These are phyloP conservation scores for Populus ilicifolia DNA, from an alignment of 345 rosid species.

Conservation along the genomic window DNA sequence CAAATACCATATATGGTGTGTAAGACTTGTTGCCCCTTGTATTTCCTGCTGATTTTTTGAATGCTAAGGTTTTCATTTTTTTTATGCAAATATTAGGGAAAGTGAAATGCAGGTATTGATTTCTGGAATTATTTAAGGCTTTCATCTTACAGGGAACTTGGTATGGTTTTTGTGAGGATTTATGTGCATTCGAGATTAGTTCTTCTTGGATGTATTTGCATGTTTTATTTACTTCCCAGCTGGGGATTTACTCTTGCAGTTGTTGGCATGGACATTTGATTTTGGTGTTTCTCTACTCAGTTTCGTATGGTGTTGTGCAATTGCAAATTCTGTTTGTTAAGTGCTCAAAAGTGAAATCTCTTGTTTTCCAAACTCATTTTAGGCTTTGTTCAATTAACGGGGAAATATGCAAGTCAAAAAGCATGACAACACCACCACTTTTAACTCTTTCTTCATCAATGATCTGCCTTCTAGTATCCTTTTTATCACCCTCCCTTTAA, in stretches of 20 bases:
- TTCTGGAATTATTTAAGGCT: not conserved
- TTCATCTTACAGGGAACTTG: not conserved
- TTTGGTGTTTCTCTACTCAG: not conserved
- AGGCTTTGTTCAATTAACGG: not conserved
- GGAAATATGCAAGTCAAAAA: not conserved
- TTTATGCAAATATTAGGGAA: not conserved
- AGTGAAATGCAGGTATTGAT: not conserved
- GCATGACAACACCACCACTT: not conserved
- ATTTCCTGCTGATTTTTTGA: not conserved
- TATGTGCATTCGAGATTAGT: not conserved
- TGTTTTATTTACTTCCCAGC: not conserved
- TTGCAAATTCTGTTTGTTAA: not conserved
- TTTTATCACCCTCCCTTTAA: not conserved
- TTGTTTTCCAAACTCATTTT: not conserved
- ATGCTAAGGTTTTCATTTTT: not conserved
- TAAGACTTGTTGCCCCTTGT: not conserved
- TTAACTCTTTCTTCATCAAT: not conserved
- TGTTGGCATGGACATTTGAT: not conserved
- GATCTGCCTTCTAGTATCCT: not conserved
- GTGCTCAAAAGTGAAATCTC: not conserved
- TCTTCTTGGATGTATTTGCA: not conserved
- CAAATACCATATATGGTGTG: not conserved
- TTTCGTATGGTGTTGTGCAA: not conserved
- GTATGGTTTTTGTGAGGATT: not conserved
- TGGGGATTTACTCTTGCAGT: not conserved